Percentiles rank a stretch among this genome's conserved stretches.
Evolutionary conservation across 805 yeast species (phyloP).

Genomic region (Metschnikowia bowlesiae): DNA sequence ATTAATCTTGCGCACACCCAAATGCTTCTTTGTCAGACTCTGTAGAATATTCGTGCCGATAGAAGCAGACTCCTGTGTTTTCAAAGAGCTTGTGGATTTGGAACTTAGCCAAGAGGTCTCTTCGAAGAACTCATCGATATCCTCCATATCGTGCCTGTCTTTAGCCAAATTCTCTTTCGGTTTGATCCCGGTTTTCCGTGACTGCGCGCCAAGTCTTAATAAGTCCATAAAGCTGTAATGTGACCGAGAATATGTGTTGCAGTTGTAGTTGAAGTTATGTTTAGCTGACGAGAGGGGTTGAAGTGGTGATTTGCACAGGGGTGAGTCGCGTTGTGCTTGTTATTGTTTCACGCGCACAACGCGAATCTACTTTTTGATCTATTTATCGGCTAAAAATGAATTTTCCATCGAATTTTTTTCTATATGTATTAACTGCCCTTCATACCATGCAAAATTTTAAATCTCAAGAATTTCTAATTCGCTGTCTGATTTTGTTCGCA

Average conservation of each 20-base stretch:
- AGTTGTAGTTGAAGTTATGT: neutral
- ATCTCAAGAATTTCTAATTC: neutral
- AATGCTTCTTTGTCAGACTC: neutral
- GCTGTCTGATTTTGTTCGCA: neutral
- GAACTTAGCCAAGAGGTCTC: conserved; percentile 25
- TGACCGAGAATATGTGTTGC: neutral
- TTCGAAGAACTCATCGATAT: conserved; percentile 61
- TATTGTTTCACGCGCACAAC: neutral
- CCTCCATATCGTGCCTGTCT: conserved; percentile 64
- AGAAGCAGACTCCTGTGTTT: neutral
- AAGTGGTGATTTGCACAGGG: neutral
- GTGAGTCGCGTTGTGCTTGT: neutral
- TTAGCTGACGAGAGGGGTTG: neutral
- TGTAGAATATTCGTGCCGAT: neutral
- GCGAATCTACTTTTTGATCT: neutral
- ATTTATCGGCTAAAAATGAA: too few species aligned
- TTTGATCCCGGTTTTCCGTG: conserved; percentile 63
- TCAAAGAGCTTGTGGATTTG: neutral
- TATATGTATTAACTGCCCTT: neutral
- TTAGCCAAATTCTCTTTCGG: conserved; percentile 44
- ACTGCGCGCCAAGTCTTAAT: conserved; percentile 49
- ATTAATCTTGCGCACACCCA: conserved; percentile 1
- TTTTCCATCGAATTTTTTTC: neutral
- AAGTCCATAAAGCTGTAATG: conserved; percentile 28
- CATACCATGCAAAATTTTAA: neutral